phyloP scores from a whole-genome alignment of 768 basidiomycete genomes.

The Tephrocybe sp. region DNA sequence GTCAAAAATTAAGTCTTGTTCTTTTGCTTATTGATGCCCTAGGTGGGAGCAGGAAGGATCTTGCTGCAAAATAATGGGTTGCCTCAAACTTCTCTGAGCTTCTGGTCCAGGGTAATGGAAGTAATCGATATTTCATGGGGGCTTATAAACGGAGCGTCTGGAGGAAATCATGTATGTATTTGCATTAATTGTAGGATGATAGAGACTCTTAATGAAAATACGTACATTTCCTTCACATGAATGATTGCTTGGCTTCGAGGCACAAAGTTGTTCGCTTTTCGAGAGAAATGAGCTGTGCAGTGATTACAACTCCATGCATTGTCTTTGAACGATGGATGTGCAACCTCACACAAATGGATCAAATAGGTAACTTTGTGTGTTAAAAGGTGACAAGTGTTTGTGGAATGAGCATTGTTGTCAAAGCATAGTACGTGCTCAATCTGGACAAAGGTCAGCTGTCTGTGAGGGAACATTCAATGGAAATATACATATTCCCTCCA shows the following conservation, averaged over 20 bases:
- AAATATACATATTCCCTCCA: no score
- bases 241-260: not conserved
- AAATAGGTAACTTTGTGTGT: constrained; percentile 19
- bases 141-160: not conserved
- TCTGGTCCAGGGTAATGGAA: not conserved
- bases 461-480: no score
- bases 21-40: no score
- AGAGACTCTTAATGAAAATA: no score
- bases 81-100: not conserved
- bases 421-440: no score
- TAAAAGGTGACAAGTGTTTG: constrained; percentile 20
- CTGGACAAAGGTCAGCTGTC: no score
- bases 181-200: no score
- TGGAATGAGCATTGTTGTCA: no score
- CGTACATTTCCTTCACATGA: not conserved
- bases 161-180: no score
- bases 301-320: constrained; percentile 24
- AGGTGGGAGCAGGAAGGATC: no score
- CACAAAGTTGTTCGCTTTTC: not conserved
- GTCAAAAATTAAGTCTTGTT: no score
- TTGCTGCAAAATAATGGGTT: not conserved
- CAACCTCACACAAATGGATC: constrained; percentile 20
- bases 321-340: constrained; percentile 12
- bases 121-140: not conserved
- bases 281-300: constrained; percentile 19